Evolutionary conservation across 2,329 filamentous ascomycete genomes (phyloP), one percentile per base, ranked within the genome.

Genomic region (Lecanicillium sp.): DNA sequence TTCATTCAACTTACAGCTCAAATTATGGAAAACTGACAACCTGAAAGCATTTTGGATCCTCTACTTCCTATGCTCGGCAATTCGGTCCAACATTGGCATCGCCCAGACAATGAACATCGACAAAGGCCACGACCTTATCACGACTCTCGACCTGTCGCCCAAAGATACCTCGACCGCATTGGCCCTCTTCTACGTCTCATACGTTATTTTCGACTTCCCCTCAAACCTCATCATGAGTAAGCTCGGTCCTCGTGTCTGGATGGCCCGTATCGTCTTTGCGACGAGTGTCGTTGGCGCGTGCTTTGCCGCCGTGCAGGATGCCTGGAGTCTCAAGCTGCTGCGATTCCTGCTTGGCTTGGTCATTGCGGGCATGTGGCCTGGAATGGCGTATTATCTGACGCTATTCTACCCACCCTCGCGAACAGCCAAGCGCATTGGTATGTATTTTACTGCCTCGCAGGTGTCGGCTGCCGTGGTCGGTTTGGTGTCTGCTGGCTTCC

Each of bases 301-400:
- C 54, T 86, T 94, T 62, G 78, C 86, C 5, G 86, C 85, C 11
- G 86, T 92, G 55, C 75, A 80, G 48, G 78, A 80, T 29, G 83
- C 84, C 7, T 94, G 87, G 83, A 92, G 85, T 53, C 70, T 94
- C 50, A 89, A 90, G 74, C 68, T 94, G n/a, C 71, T 95, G 19
- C 80, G 88, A 7, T 81, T 95, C 40, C 70, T 95, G 9, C 75
- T 95, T 6, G 88, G 88, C 34, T 73, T 92, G 12, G 87, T 94
- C 17, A 89, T 89, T 55, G 88, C 88, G 2, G 88, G 88, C 33
- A 88, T 95, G 82, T 95, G 88, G 88, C 88, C 88, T 0, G 88
- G 88, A 35, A 94, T 95, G 88, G 78, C 86, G 9, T 92, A 92
- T 58, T 95, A 94, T 54, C 70, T 95, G 33, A 94, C 88, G 0